Conservation (phyloP, 306 rosid genomes). For the Pterocarpus macrocarpus region DNA sequence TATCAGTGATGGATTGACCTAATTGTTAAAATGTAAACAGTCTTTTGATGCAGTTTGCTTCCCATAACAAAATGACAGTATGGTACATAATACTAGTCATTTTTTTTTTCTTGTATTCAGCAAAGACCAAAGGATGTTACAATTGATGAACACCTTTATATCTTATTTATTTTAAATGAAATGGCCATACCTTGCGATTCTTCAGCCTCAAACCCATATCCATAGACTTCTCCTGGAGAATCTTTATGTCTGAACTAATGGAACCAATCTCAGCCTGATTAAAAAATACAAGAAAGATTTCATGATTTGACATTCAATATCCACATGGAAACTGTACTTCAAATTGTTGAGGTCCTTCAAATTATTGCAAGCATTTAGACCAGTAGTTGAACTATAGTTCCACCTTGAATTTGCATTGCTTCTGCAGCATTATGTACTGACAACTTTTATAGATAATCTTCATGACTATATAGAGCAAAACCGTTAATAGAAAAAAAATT, state of each 20-base stretch:
- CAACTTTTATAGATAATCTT: neutral
- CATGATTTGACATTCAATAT: constrained; percentile 31
- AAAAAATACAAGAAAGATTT: constrained; percentile 36
- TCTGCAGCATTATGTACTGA: neutral
- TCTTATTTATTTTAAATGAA: neutral
- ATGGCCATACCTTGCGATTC: constrained; percentile 91
- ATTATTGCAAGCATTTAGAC: neutral
- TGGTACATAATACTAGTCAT: constrained; percentile 1
- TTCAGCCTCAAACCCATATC: constrained; percentile 96
- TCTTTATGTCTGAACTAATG: constrained; percentile 94
- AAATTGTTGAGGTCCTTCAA: constrained; percentile 26
- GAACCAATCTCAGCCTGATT: constrained; percentile 94
- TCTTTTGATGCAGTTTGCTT: constrained; percentile 26
- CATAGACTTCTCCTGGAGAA: constrained; percentile 98
- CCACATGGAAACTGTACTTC: constrained; percentile 7
- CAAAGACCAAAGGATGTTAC: neutral
- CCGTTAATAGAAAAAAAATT: neutral
- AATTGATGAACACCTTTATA: neutral
- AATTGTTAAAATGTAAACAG: constrained; percentile 34
- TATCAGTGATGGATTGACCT: constrained; percentile 3
- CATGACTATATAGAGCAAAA: neutral
- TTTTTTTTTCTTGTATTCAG: constrained; percentile 2
- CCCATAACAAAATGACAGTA: constrained; percentile 9
- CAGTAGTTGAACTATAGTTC: neutral
- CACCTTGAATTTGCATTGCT: neutral